phyloP scores from a whole-genome alignment of 306 rosid genomes.

The Sicyos baderoa region DNA sequence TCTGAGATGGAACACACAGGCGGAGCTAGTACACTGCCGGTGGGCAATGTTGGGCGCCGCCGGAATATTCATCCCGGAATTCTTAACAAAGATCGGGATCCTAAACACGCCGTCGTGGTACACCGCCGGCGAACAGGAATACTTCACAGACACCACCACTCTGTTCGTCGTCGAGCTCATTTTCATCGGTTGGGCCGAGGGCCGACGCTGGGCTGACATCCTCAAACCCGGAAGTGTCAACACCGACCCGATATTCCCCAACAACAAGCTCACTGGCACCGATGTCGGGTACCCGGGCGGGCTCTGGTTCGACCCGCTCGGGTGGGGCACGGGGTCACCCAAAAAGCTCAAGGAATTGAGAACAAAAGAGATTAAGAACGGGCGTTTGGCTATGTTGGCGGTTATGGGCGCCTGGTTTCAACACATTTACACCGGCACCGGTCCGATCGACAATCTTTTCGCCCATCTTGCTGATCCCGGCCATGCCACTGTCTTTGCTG shows the following conservation, averaged over 20 bases:
- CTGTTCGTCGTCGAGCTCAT: conserved; percentile 52
- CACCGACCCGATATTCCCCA: conserved; percentile 71
- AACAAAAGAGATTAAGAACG: conserved; percentile 71
- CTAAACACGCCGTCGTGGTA: conserved; percentile 71
- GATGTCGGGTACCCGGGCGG: conserved; percentile 74
- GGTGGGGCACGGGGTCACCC: conserved; percentile 69
- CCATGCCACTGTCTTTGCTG: conserved; percentile 61
- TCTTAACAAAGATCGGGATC: conserved; percentile 57
- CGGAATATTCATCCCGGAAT: conserved; percentile 69
- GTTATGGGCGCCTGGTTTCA: conserved; percentile 80
- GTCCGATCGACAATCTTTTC: conserved; percentile 74
- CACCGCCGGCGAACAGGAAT: conserved; percentile 54
- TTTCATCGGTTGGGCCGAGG: conserved; percentile 75
- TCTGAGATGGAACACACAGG: conserved; percentile 53
- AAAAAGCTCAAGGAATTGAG: conserved; percentile 63
- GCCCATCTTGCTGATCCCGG: conserved; percentile 80
- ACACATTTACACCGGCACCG: conserved; percentile 64
- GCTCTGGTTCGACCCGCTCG: conserved; percentile 66
- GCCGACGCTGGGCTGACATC: conserved; percentile 68
- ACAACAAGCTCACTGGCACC: conserved; percentile 71
- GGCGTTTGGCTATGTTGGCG: conserved; percentile 69
- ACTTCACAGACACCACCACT: conserved; percentile 70
- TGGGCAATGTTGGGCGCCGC: conserved; percentile 83
- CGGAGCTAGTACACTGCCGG: conserved; percentile 67
- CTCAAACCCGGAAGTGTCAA: conserved; percentile 59